phyloP scores from a whole-genome alignment of 768 basidiomycete species.

The Agaricus sinodeliciosus region DNA sequence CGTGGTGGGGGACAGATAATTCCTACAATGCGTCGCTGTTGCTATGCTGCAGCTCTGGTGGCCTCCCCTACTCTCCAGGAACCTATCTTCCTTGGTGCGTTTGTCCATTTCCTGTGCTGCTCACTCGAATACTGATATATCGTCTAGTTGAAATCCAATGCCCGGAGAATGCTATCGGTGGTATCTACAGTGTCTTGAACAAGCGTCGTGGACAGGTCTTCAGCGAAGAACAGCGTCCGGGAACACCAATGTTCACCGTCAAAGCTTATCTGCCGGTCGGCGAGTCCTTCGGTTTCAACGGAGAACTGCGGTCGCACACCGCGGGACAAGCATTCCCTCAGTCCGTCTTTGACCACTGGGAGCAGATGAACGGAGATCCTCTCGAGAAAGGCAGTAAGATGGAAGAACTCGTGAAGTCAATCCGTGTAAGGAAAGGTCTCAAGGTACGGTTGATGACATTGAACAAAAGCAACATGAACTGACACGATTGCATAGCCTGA shows the following conservation, averaged over 20 bases:
- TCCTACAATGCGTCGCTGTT: slow-evolving; percentile 92
- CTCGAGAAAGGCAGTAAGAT: slow-evolving; percentile 90
- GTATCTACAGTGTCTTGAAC: slow-evolving; percentile 92
- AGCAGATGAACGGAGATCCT: slow-evolving; percentile 73
- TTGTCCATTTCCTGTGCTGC: not conserved
- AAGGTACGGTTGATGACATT: slow-evolving; percentile 44
- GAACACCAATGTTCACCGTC: slow-evolving; percentile 99
- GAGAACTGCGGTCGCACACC: slow-evolving; percentile 87
- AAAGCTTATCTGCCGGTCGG: slow-evolving; percentile 92
- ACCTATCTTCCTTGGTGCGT: slow-evolving; percentile 85
- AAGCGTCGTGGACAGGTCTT: slow-evolving; percentile 98
- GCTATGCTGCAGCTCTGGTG: slow-evolving; percentile 92
- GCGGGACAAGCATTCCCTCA: slow-evolving; percentile 99
- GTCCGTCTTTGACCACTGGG: slow-evolving; percentile 90
- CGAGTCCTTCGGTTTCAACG: slow-evolving; percentile 98
- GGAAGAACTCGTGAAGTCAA: slow-evolving; percentile 72
- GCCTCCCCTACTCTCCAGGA: slow-evolving; percentile 91
- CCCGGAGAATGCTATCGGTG: slow-evolving; percentile 95
- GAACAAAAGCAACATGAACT: not conserved
- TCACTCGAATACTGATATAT: not conserved
- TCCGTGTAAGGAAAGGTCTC: slow-evolving; percentile 93
- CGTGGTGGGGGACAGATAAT: slow-evolving; percentile 99
- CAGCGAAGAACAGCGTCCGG: slow-evolving; percentile 92
- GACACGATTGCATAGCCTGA: slow-evolving; percentile 51
- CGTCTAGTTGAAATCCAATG: slow-evolving; percentile 90